phyloP scores from a whole-genome alignment of 1,284 basidiomycete genomes.

The Phylloporus sp. region DNA sequence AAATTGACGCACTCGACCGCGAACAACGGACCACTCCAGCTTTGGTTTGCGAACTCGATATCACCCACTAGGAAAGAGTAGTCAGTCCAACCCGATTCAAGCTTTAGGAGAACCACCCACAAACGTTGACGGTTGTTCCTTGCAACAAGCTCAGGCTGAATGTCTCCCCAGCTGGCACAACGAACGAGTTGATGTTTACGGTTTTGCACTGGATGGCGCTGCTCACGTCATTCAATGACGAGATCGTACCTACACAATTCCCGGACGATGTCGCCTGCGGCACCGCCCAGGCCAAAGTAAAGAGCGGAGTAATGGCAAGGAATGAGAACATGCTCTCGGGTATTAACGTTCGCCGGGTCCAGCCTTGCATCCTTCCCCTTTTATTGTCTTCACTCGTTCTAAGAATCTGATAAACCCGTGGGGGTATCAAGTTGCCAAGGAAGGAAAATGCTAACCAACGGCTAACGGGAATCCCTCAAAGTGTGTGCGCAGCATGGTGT shows the following conservation, averaged over 20 bases:
- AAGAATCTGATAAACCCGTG: not conserved
- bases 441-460: not conserved
- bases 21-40: slow-evolving; percentile 49
- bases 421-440: not conserved
- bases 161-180: slow-evolving; percentile 48
- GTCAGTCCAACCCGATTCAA: not conserved
- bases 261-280: slow-evolving; percentile 14
- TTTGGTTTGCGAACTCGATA: slow-evolving; percentile 44
- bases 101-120: slow-evolving; percentile 20
- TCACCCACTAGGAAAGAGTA: slow-evolving; percentile 45
- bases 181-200: slow-evolving; percentile 42
- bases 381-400: slow-evolving; percentile 2
- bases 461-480: not conserved
- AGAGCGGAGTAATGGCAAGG: slow-evolving; percentile 24
- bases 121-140: slow-evolving; percentile 47
- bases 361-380: not conserved
- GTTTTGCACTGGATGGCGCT: slow-evolving; percentile 38
- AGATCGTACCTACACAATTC: slow-evolving; percentile 38
- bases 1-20: slow-evolving; percentile 25
- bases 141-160: slow-evolving; percentile 43
- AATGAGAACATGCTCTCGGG: slow-evolving; percentile 19
- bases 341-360: not conserved
- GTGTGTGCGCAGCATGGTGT: not conserved
- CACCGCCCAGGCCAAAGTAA: slow-evolving; percentile 20
- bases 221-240: slow-evolving; percentile 39